Base-by-base conservation (phyloP, 768 basidiomycete species). In the Serpula lacrymans region DNA sequence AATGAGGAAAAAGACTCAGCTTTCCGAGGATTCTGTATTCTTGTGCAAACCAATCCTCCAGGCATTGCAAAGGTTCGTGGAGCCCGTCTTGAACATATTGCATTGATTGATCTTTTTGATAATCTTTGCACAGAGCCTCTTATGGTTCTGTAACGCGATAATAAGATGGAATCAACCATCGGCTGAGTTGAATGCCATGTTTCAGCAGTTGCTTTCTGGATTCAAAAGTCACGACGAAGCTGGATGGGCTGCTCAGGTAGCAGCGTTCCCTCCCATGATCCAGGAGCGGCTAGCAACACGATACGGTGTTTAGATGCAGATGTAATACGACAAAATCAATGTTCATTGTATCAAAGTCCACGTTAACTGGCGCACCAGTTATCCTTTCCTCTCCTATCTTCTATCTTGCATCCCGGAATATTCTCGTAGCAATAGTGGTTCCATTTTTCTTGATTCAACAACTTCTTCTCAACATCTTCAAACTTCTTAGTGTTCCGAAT, bases 1-100 rank as follows among this genome's bases (percentile, higher is more conserved):
- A 99, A 98, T 55, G 95, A 98, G 53, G 96, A 99, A 71, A 99
- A 98, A 67, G 96, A 97, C 56, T 97, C 93, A 16, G 96, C 96
- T 5, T 99, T 98, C 80, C 77, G 94, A 42, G 96, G 96, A 2
- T 79, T 99, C 53, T 99, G 96, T 64, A 90, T 90, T 21, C 82
- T 97, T 26, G 91, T 98, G 45, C 90, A 94, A 63, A 80, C 80
- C 22, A 99, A 99, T 60, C 96, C 96, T 13, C 79, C 80, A 46
- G 96, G 95, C 2, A 90, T 97, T 45, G 80, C 89, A 30, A 92
- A 92, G 80, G 93, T 88, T 41, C 46, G 82, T 64, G 5, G 13
- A n/a, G 28, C 11, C 21, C 8, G 8, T 9, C 7, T 20, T 24
- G 10, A 36, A 21, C 13, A 28, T 30, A 6, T 33, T 6, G 17